Percentiles rank a stretch among this genome's conserved stretches.
Conservation (phyloP, 805 yeast species). For the Ogataea degrootiae region DNA sequence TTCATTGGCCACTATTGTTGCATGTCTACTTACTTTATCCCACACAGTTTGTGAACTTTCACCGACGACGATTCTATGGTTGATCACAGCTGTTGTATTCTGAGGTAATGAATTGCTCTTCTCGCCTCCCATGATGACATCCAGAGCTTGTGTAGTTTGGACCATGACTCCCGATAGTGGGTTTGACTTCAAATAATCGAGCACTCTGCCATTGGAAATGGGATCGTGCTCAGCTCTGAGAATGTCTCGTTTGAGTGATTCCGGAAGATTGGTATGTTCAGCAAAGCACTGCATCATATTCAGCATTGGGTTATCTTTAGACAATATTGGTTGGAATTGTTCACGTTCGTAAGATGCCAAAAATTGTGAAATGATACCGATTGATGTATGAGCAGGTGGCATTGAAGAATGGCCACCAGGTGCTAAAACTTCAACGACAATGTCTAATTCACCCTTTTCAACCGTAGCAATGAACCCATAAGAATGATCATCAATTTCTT, state of each 20-base stretch:
- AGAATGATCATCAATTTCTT: conserved; percentile 38
- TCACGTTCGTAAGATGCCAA: conserved; percentile 48
- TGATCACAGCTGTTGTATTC: conserved; percentile 43
- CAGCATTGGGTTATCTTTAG: conserved; percentile 53
- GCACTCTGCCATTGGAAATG: conserved; percentile 32
- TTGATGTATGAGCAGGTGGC: conserved; percentile 77
- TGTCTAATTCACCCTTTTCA: conserved; percentile 53
- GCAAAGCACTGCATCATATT: conserved; percentile 58
- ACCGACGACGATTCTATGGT: conserved; percentile 60
- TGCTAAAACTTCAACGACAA: conserved; percentile 44
- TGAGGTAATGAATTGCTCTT: conserved; percentile 76
- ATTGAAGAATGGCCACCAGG: conserved; percentile 78
- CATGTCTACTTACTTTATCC: conserved; percentile 34
- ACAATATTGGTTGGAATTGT: conserved; percentile 45
- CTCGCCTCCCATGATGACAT: conserved; percentile 62
- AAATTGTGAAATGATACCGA: conserved; percentile 63
- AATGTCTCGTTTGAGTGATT: conserved; percentile 24
- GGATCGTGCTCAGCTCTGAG: conserved; percentile 33
- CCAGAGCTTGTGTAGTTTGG: conserved; percentile 61
- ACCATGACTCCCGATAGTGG: conserved; percentile 36
- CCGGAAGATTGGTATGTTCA: conserved; percentile 34
- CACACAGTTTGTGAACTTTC: conserved; percentile 42
- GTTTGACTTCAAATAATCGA: conserved; percentile 24
- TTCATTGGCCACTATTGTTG: conserved; percentile 38
- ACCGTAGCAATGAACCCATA: conserved; percentile 53